Conservation (phyloP, 1,139 yeast genomes). For the Kodamaea sp. region DNA sequence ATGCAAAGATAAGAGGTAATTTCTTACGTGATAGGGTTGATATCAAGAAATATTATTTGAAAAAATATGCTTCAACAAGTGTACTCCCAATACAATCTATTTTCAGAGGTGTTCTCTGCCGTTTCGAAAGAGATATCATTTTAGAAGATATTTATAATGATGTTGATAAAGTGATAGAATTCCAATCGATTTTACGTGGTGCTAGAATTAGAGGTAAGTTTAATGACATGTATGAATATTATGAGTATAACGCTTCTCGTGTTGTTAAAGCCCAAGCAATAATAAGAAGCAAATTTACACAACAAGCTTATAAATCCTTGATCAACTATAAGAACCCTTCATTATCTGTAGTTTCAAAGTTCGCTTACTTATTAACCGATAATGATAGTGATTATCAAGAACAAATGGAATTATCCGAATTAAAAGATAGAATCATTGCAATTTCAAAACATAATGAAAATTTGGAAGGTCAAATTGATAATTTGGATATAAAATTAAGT, state of each 20-base stretch:
- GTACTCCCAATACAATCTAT: constrained; percentile 31
- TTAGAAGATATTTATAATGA: constrained; percentile 53
- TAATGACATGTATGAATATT: constrained; percentile 46
- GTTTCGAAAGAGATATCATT: constrained; percentile 48
- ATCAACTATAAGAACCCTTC: constrained; percentile 74
- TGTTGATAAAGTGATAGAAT: constrained; percentile 30
- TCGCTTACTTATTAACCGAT: constrained; percentile 73
- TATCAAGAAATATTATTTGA: constrained; percentile 14
- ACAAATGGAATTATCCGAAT: constrained; percentile 65
- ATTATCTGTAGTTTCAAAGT: constrained; percentile 68
- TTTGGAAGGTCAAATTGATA: constrained; percentile 70
- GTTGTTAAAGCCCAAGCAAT: constrained; percentile 73
- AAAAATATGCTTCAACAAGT: constrained; percentile 23
- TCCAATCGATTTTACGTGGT: constrained; percentile 56
- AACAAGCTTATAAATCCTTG: constrained; percentile 69
- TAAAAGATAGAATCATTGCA: constrained; percentile 63
- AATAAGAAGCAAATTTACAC: constrained; percentile 65
- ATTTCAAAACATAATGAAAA: constrained; percentile 63
- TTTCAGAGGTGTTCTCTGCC: constrained; percentile 45
- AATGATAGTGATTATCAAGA: constrained; percentile 72
- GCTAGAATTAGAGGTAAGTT: constrained; percentile 32
- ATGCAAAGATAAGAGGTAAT: constrained; percentile 47
- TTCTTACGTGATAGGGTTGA: constrained; percentile 22
- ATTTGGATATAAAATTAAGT: constrained; percentile 78
- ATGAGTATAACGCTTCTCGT: constrained; percentile 49